Evolutionary conservation across 192 early-diverging fungal species (phyloP), one percentile per base, ranked within the genome.

Genomic region (Podila clonocystis): DNA sequence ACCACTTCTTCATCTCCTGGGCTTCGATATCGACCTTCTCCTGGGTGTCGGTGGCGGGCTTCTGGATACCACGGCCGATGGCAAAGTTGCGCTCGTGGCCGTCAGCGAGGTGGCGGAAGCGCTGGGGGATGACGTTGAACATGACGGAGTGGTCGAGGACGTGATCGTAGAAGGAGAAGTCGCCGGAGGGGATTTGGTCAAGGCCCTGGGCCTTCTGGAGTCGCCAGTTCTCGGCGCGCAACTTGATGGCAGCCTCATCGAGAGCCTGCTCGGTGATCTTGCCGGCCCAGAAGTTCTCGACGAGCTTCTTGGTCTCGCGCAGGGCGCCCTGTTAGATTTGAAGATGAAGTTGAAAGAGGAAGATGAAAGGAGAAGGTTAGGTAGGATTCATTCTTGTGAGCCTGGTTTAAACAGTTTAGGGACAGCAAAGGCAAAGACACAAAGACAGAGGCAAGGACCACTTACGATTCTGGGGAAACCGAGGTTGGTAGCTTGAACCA

Each of bases 1-100:
- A 99, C 96, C 95, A 99, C 88, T 99, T 99, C 91, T 97, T 97
- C 97, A 99, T 99, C 86, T 98, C 96, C 82, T 96, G 92, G 63
- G 97, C 95, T 63, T 94, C 94, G 36, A 99, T 94, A 72, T 98
- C 96, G 67, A 97, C 85, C 83, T 88, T 87, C 61, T 85, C 85
- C 73, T 88, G 88, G 80, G 87, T 91, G 50, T 72, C 84, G 28
- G 91, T 88, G 29, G 83, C 89, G 28, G 87, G 59, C 73, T 89
- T 84, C 74, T 99, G 97, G 63, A 94, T 89, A 73, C 97, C 97
- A 86, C 97, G 95, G 68, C 91, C 95, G 93, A 98, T 97, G 76
- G 97, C 97, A 88, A 99, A 99, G 92, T 97, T 98, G 31, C 90
- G 91, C 77, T 95, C 93, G 55, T 89, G 85, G 55, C 89, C 87